Conservation (phyloP, 306 rosid species). For the Castanea sativa region DNA sequence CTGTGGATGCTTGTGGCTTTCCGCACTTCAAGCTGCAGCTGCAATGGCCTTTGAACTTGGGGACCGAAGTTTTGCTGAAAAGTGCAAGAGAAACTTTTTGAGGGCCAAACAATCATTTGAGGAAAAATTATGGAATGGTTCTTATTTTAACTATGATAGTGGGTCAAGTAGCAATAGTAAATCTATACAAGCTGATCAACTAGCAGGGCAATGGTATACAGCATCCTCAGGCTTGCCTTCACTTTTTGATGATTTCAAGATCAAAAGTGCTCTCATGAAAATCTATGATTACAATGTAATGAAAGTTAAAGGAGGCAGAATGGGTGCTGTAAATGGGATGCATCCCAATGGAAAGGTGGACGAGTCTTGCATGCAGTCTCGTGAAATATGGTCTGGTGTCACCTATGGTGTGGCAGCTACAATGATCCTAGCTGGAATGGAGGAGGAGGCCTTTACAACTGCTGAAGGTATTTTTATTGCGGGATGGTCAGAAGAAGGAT, state of each 20-base stretch:
- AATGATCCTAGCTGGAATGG: constrained; percentile 94
- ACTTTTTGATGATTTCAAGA: constrained; percentile 72
- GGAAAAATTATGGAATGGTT: constrained; percentile 90
- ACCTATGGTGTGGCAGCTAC: constrained; percentile 93
- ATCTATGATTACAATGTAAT: constrained; percentile 89
- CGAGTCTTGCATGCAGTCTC: constrained; percentile 98
- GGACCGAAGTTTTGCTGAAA: constrained; percentile 74
- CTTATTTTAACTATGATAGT: constrained; percentile 93
- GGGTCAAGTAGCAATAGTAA: constrained; percentile 87
- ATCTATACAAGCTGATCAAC: constrained; percentile 97
- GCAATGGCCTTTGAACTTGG: constrained; percentile 88
- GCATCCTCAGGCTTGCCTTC: constrained; percentile 89
- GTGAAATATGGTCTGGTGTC: constrained; percentile 97
- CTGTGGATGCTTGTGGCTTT: constrained; percentile 96
- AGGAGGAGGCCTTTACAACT: constrained; percentile 80
- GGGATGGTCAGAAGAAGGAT: constrained; percentile 98
- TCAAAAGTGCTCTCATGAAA: constrained; percentile 73
- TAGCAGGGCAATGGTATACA: constrained; percentile 99
- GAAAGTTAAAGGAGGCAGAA: constrained; percentile 87
- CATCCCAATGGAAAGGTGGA: constrained; percentile 91
- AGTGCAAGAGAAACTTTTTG: constrained; percentile 79
- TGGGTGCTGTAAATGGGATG: constrained; percentile 99
- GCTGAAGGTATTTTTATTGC: constrained; percentile 91
- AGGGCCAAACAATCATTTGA: constrained; percentile 88
- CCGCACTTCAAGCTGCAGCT: constrained; percentile 98